These are phyloP conservation scores for Tricholoma saponaceum DNA, from an alignment of 768 basidiomycete species.

Conservation along the genomic window DNA sequence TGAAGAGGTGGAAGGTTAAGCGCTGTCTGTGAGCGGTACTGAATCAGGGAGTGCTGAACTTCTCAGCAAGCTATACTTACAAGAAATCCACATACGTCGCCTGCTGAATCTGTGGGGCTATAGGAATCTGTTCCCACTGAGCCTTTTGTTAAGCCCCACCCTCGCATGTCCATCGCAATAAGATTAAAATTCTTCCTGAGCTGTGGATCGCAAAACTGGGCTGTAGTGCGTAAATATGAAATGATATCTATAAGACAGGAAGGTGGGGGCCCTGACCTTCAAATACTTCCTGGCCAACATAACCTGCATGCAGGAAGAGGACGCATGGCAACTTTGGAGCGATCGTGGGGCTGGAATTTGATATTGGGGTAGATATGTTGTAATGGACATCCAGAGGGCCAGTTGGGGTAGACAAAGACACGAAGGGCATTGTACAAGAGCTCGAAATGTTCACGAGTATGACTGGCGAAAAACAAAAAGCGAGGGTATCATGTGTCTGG, in stretches of 20 bases:
- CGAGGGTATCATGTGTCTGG: no score
- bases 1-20: constrained; percentile 23
- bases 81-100: constrained; percentile 23
- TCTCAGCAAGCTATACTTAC: constrained; percentile 13
- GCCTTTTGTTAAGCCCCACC: constrained; percentile 21
- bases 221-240: constrained; percentile 5
- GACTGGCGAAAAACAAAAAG: not conserved
- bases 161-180: constrained; percentile 23
- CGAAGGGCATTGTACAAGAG: constrained; percentile 12
- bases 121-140: constrained; percentile 12
- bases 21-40: constrained; percentile 16
- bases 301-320: constrained; percentile 19
- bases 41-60: not conserved
- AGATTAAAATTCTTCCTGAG: constrained; percentile 24
- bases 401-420: constrained; percentile 11
- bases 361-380: constrained; percentile 16
- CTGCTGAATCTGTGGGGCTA: constrained; percentile 20
- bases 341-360: constrained; percentile 13
- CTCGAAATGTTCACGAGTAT: not conserved
- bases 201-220: constrained; percentile 21
- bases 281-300: constrained; percentile 16
- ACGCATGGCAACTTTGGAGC: constrained; percentile 14
- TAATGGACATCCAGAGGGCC: constrained; percentile 16
- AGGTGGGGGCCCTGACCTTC: constrained; percentile 10
- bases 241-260: not conserved